Conservation (phyloP, 176 grass and related monocot species). For the Elymus sibiricus region DNA sequence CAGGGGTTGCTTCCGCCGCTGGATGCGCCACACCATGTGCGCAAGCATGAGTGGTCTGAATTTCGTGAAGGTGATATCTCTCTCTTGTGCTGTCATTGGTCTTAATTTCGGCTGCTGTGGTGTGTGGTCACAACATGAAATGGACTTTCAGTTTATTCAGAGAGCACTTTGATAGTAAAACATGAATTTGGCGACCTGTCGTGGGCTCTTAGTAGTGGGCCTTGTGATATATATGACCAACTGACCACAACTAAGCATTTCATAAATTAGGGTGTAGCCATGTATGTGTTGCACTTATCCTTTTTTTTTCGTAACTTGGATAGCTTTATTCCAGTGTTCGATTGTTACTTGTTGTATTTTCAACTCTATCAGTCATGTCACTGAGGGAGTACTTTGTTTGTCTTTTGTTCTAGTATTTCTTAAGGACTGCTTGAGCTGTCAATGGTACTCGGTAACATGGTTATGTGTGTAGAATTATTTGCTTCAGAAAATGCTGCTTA, state of each 20-base stretch:
- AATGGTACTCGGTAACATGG: not conserved
- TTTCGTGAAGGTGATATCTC: conserved; percentile 80
- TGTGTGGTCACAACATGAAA: not conserved
- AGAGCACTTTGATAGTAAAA: not conserved
- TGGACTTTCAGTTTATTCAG: not conserved
- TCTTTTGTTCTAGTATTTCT: not conserved
- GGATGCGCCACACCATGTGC: conserved; percentile 90
- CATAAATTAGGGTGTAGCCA: not conserved
- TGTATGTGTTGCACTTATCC: not conserved
- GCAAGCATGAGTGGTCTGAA: conserved; percentile 86
- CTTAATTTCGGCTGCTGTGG: not conserved
- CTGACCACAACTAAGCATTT: not conserved
- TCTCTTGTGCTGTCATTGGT: not conserved
- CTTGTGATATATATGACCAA: not conserved
- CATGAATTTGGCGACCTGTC: not conserved
- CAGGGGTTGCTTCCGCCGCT: conserved; percentile 94
- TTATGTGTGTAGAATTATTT: not conserved
- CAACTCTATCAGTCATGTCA: not conserved
- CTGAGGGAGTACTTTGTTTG: not conserved
- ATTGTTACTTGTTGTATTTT: not conserved
- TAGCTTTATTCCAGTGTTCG: not conserved
- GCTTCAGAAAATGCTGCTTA: not conserved
- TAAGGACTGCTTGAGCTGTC: not conserved
- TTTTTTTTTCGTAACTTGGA: not conserved
- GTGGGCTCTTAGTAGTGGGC: not conserved